These are phyloP conservation scores for Lactarius vividus DNA, from an alignment of 768 basidiomycete species.

Conservation along the genomic window DNA sequence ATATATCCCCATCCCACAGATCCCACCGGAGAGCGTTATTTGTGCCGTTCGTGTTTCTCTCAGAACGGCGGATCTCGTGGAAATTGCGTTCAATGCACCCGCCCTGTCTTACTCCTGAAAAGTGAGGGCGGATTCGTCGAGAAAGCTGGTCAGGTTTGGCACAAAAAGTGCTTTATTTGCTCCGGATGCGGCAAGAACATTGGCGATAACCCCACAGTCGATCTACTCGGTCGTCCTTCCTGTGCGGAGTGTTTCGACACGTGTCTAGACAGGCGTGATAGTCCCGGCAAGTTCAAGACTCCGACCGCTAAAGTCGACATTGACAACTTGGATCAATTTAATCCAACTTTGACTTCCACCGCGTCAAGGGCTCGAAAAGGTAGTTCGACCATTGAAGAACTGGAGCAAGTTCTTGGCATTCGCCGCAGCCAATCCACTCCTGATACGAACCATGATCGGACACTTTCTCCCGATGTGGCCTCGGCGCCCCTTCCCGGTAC, in stretches of 20 bases:
- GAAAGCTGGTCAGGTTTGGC: constrained; percentile 70
- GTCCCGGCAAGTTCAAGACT: constrained; percentile 38
- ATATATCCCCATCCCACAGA: constrained; percentile 74
- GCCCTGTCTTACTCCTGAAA: constrained; percentile 71
- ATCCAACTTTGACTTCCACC: constrained; percentile 31
- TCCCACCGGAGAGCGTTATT: constrained; percentile 44
- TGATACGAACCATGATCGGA: constrained; percentile 21
- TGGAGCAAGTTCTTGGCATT: constrained; percentile 36
- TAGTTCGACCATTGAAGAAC: constrained; percentile 37
- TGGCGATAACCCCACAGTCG: constrained; percentile 74
- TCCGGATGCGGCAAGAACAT: constrained; percentile 70
- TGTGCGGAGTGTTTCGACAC: constrained; percentile 80
- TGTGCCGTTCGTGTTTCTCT: constrained; percentile 73
- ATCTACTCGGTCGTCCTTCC: constrained; percentile 76
- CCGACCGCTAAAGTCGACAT: constrained; percentile 33
- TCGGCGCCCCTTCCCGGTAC: constrained; percentile 1
- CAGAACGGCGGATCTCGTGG: constrained; percentile 76
- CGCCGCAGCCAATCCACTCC: constrained; percentile 31
- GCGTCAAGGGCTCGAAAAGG: constrained; percentile 31
- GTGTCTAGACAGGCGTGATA: constrained; percentile 50
- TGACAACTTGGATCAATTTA: constrained; percentile 47
- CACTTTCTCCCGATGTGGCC: constrained; percentile 1
- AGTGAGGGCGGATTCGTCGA: constrained; percentile 78
- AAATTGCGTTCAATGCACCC: constrained; percentile 60
- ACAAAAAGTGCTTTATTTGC: constrained; percentile 78